phyloP scores from a whole-genome alignment of 2,329 filamentous ascomycete species.

The Setomelanomma holmii region DNA sequence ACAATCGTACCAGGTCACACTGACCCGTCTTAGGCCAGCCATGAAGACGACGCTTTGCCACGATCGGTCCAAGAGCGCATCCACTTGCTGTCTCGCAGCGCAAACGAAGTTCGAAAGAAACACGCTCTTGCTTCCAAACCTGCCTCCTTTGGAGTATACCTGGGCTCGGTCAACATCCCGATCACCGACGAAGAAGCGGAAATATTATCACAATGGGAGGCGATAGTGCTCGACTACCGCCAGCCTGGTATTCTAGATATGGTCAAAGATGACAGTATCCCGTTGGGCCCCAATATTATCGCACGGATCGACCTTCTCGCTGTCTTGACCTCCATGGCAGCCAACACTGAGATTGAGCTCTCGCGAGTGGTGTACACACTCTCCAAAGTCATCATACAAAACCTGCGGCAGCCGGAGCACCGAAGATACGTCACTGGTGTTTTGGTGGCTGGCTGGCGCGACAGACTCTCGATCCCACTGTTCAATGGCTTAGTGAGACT shows the following conservation, averaged over 20 bases:
- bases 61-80: slow-evolving; percentile 40
- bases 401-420: slow-evolving; percentile 30
- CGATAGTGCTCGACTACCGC: slow-evolving; percentile 40
- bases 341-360: slow-evolving; percentile 35
- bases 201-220: slow-evolving; percentile 42
- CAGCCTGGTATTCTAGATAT: slow-evolving; percentile 41
- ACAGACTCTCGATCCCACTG: slow-evolving; percentile 33
- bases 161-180: slow-evolving; percentile 37
- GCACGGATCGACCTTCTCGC: slow-evolving; percentile 39
- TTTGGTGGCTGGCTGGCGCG: slow-evolving; percentile 43
- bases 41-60: slow-evolving; percentile 25
- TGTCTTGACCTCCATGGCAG: slow-evolving; percentile 27
- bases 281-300: slow-evolving; percentile 40
- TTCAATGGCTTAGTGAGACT: slow-evolving; percentile 41
- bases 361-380: slow-evolving; percentile 33
- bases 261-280: slow-evolving; percentile 29
- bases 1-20: slow-evolving; percentile 2
- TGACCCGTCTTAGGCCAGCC: slow-evolving; percentile 24
- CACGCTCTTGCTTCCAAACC: slow-evolving; percentile 33
- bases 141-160: slow-evolving; percentile 45
- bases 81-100: slow-evolving; percentile 31
- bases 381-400: slow-evolving; percentile 31
- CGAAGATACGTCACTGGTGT: slow-evolving; percentile 42
- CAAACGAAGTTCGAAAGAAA: slow-evolving; percentile 25
- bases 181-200: slow-evolving; percentile 32